These are phyloP conservation scores for Peronosclerospora sorghi DNA, from an alignment of 352 stramenopile genomes.

Conservation along the genomic window DNA sequence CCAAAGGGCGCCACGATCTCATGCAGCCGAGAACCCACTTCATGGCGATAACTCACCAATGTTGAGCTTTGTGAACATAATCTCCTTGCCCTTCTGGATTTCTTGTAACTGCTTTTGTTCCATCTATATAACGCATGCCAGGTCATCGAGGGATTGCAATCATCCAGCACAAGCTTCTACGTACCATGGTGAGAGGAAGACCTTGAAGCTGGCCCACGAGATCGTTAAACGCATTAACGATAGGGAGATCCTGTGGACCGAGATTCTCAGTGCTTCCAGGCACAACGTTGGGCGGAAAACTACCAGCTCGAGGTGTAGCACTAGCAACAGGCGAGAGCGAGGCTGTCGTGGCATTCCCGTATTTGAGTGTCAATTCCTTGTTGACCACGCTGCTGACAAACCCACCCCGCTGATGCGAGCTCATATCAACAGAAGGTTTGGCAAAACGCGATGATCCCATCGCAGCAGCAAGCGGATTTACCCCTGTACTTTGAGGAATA, in stretches of 20 bases:
- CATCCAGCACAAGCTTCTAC: too few relatives aligned
- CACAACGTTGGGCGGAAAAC: slow-evolving; percentile 37
- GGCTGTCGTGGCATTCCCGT: slow-evolving; percentile 60
- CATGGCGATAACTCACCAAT: slow-evolving; percentile 55
- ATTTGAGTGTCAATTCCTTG: slow-evolving; percentile 81
- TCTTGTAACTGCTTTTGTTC: slow-evolving; percentile 82
- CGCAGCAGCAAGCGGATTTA: slow-evolving; percentile 55
- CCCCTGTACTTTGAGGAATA: slow-evolving; percentile 49
- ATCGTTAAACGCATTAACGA: slow-evolving; percentile 75
- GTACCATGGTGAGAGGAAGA: slow-evolving; percentile 74
- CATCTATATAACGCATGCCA: slow-evolving; percentile 32
- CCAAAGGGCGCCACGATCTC: slow-evolving; percentile 72
- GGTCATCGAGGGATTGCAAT: too few relatives aligned
- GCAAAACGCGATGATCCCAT: slow-evolving; percentile 64
- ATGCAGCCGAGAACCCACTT: slow-evolving; percentile 61
- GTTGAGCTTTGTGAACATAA: slow-evolving; percentile 85
- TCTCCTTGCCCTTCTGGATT: slow-evolving; percentile 76
- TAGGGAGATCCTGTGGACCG: slow-evolving; percentile 55
- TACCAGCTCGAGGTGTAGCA: slow-evolving; percentile 20
- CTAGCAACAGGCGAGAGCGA: slow-evolving; percentile 42
- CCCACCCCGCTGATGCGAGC: slow-evolving; percentile 65
- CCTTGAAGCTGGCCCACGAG: slow-evolving; percentile 59
- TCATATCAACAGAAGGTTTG: slow-evolving; percentile 76
- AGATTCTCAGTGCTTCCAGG: slow-evolving; percentile 68
- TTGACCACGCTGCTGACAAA: slow-evolving; percentile 81